A percentile compares a stretch with the other conserved stretches of the same genome.
Evolutionary conservation across 2,329 filamentous ascomycete genomes (phyloP).

Genomic region (Verticillium longisporum): DNA sequence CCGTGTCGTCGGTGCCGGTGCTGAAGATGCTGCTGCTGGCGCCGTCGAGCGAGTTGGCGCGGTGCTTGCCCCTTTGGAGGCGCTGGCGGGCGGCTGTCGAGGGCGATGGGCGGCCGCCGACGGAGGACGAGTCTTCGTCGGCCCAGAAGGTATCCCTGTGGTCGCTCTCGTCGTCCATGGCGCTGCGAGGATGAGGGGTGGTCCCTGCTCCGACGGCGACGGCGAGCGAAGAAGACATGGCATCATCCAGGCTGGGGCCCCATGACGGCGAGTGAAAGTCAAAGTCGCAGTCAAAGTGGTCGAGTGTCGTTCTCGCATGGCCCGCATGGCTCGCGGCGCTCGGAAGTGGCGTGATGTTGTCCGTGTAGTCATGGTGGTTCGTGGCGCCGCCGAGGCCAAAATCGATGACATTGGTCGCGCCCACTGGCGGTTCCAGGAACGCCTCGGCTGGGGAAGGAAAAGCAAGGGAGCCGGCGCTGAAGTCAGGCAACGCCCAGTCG

Average conservation of each 20-base stretch:
- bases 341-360: not conserved
- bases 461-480: not conserved
- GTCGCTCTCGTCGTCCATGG: conserved; percentile 7
- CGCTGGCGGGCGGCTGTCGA: not conserved
- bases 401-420: not conserved
- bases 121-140: not conserved
- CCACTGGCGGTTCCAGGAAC: not conserved
- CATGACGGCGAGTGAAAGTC: conserved; percentile 9
- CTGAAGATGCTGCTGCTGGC: not conserved
- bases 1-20: not conserved
- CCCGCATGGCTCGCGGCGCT: not conserved
- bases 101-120: not conserved
- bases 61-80: conserved; percentile 7
- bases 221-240: conserved; percentile 2
- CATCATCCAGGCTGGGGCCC: conserved; percentile 6
- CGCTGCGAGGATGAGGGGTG: not conserved
- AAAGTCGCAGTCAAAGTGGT: conserved; percentile 3
- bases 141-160: conserved; percentile 5
- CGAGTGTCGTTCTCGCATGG: not conserved
- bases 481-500: not conserved
- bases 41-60: conserved; percentile 1
- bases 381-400: not conserved
- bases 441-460: not conserved
- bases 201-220: not conserved
- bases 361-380: not conserved